Conservation (phyloP, 2,329 filamentous ascomycete species). For the Ophiosphaerella herpotricha region DNA sequence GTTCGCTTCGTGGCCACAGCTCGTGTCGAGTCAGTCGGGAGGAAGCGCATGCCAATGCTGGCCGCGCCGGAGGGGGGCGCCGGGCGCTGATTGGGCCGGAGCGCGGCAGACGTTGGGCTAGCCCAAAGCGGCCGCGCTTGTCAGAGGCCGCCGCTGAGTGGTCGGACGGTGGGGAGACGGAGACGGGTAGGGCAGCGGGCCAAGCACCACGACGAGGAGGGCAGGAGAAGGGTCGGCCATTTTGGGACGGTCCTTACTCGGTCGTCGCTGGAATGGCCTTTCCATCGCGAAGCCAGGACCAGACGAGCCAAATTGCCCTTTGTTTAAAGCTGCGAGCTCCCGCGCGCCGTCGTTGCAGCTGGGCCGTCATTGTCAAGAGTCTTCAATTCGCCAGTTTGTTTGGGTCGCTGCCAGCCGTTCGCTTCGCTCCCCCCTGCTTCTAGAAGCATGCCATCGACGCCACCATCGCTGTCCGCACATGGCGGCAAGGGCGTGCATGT, state of each 20-base stretch:
- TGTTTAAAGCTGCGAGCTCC: no score
- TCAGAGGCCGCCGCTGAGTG: background rate
- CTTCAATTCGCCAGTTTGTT: no score
- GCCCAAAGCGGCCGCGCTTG: constrained; percentile 10
- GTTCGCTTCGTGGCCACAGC: constrained; percentile 18
- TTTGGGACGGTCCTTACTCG: constrained; percentile 26
- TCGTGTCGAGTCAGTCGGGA: constrained; percentile 26
- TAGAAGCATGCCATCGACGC: constrained; percentile 28
- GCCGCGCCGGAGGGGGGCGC: background rate
- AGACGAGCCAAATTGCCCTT: no score
- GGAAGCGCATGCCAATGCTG: constrained; percentile 2
- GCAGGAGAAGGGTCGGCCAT: constrained; percentile 23
- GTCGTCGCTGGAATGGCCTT: no score
- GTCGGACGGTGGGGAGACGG: no score
- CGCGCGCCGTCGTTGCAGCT: no score
- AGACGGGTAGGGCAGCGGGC: no score
- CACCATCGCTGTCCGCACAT: constrained; percentile 22
- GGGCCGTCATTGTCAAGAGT: no score
- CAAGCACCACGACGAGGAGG: constrained; percentile 1
- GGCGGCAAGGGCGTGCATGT: constrained; percentile 26
- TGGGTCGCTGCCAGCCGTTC: background rate
- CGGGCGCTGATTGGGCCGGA: background rate
- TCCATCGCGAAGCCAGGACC: no score
- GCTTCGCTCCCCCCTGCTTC: constrained; percentile 2
- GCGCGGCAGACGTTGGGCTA: constrained; percentile 19